Evolutionary conservation across 2,329 filamentous ascomycete genomes (phyloP), one percentile per base, ranked within the genome.

Genomic region (Claviceps arundinis): DNA sequence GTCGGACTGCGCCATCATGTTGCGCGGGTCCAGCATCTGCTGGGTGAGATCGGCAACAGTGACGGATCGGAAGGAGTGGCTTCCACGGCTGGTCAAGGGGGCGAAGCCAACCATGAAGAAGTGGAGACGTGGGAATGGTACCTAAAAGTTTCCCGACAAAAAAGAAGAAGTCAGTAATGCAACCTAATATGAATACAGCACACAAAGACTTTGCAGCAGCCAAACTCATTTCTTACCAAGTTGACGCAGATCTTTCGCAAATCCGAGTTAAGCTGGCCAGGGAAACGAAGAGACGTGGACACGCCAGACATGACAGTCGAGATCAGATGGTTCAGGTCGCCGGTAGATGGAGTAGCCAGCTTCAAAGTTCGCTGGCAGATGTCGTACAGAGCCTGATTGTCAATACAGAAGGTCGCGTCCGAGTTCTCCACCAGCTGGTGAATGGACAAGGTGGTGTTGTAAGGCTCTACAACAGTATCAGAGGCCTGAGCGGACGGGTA

Each of bases 101-200:
- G 93, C 91, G 71, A 97, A 98, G 72, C 93, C 93, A 70, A 98
- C 91, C 93, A 97, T 98, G 85, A 98, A 98, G 85, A 98, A 98
- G 78, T 98, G 93, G 59, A 98, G 89, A 89, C 93, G 93, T 63
- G 93, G 93, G 87, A 98, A 98, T 57, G 93, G 93, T 75, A 98
- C 93, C 81, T 55, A 16, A 2, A 5, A 16, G n/a, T 43, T 37
- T 19, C 7, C 1, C 19, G 24, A 14, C 11, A 49, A 19, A n/a
- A 17, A 8, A 41, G 24, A 14, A 42, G 24, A 17, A 17, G n/a
- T 45, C 34, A 38, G 34, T 17, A 26, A 44, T 8, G 41, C 26
- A n/a, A 37, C n/a, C 16, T 13, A 22, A 3, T 24, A 16, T 17
- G 8, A 24, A 19, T 9, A 5, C 3, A 17, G 11, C 34, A 24